These are phyloP conservation scores for Tolypocladium endophyticum DNA, from an alignment of 2,329 filamentous ascomycete species.

Conservation along the genomic window DNA sequence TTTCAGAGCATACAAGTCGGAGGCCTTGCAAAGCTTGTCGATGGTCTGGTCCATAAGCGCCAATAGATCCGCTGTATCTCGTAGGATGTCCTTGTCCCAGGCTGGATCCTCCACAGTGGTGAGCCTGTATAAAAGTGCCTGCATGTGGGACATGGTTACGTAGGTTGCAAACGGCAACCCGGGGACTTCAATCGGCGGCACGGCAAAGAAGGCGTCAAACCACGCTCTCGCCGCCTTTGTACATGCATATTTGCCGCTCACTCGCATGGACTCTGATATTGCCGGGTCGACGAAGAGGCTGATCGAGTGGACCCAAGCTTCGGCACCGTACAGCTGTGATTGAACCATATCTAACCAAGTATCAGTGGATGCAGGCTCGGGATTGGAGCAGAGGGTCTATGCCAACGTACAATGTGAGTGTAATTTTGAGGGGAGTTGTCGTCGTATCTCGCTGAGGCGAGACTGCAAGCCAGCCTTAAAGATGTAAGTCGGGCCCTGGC, in stretches of 20 bases:
- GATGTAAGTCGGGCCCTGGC: conserved; percentile 19
- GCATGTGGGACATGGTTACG: conserved; percentile 22
- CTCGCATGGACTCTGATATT: conserved; percentile 19
- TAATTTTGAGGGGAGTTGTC: conserved; percentile 12
- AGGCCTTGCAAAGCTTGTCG: conserved; percentile 18
- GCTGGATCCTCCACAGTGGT: conserved; percentile 26
- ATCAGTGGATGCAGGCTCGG: neutral
- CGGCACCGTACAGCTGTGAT: conserved; percentile 17
- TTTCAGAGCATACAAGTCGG: conserved; percentile 15
- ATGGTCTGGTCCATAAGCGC: conserved; percentile 22
- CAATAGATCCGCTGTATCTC: conserved; percentile 23
- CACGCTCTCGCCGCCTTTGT: conserved; percentile 23
- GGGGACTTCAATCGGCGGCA: conserved; percentile 17
- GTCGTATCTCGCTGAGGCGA: conserved; percentile 15
- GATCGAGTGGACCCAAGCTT: conserved; percentile 20
- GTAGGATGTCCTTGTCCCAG: conserved; percentile 28
- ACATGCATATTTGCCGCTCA: conserved; percentile 24
- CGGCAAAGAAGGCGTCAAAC: conserved; percentile 24
- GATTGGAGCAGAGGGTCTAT: too few relatives aligned
- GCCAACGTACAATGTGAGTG: conserved; percentile 16
- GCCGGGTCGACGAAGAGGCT: conserved; percentile 18
- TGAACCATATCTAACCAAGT: conserved; percentile 16
- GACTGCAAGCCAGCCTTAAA: conserved; percentile 19
- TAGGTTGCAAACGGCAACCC: conserved; percentile 22
- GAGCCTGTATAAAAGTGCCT: conserved; percentile 27